Conservation (phyloP, 2,329 filamentous ascomycete species). For the Penicillium sp. region DNA sequence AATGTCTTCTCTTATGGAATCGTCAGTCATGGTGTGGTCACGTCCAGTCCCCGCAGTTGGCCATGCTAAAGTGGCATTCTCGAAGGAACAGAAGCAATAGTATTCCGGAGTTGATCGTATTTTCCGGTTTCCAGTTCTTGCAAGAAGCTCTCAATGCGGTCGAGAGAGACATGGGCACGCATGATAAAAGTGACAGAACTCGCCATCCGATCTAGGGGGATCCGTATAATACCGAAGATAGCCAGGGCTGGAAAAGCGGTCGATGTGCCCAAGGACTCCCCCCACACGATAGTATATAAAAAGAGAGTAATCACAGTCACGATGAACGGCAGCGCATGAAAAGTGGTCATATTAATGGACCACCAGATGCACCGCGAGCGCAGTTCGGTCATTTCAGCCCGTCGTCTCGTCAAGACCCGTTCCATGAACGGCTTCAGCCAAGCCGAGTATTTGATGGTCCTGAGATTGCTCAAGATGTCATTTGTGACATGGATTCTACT, state of each 20-base stretch:
- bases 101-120: neutral
- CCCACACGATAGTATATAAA: constrained; percentile 1
- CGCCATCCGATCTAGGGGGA: constrained; percentile 3
- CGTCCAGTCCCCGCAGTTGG: neutral
- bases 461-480: constrained; percentile 3
- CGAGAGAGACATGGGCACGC: neutral
- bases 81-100: neutral
- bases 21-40: neutral
- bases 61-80: constrained; percentile 7
- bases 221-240: constrained; percentile 1
- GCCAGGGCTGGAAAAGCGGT: constrained; percentile 7
- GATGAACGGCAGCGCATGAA: neutral
- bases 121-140: neutral
- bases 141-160: constrained; percentile 1
- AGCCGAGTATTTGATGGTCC: constrained; percentile 4
- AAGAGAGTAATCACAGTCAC: constrained; percentile 5
- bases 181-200: neutral
- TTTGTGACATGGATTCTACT: neutral
- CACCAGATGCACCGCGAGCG: constrained; percentile 1
- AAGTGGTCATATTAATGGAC: constrained; percentile 1
- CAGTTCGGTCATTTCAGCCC: neutral
- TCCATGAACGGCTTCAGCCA: neutral
- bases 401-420: neutral
- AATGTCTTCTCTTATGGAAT: neutral
- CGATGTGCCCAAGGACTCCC: neutral